A percentile compares a stretch with the other conserved stretches of the same genome.
Conservation (phyloP, 169 alveolate species). For the Plasmodium vinckei region DNA sequence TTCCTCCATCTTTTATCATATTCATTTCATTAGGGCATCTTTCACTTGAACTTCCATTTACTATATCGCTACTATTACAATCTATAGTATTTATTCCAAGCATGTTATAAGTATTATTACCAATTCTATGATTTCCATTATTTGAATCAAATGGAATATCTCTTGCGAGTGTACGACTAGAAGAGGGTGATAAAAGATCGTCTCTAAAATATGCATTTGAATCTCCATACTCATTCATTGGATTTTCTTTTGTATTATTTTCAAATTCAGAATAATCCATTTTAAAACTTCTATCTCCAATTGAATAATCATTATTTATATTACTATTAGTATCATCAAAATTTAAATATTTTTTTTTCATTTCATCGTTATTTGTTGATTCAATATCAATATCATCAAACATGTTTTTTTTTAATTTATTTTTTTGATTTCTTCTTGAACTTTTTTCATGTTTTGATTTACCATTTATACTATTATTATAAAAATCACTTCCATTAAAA, state of each 20-base stretch:
- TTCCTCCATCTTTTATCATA: not conserved
- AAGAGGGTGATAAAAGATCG: not conserved
- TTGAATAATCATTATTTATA: not conserved
- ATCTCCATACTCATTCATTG: constrained; percentile 5
- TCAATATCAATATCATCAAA: not conserved
- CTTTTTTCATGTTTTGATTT: not conserved
- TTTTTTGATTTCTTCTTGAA: not conserved
- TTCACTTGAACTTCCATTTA: constrained; percentile 4
- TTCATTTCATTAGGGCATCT: not conserved
- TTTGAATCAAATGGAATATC: too few relatives aligned
- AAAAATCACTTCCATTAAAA: too few relatives aligned
- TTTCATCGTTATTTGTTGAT: not conserved
- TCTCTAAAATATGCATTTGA: not conserved
- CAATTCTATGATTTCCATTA: too few relatives aligned
- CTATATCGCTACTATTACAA: not conserved
- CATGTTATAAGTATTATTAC: too few relatives aligned
- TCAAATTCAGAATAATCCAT: constrained; percentile 16
- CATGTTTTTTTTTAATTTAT: too few relatives aligned
- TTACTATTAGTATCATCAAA: not conserved
- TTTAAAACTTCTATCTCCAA: constrained; percentile 7
- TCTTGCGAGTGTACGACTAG: too few relatives aligned
- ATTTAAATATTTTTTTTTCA: not conserved
- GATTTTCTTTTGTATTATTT: constrained; percentile 2
- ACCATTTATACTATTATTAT: not conserved
- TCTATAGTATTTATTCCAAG: not conserved